phyloP scores from a whole-genome alignment of 2,329 filamentous ascomycete genomes.

The Ophiostoma ips region DNA sequence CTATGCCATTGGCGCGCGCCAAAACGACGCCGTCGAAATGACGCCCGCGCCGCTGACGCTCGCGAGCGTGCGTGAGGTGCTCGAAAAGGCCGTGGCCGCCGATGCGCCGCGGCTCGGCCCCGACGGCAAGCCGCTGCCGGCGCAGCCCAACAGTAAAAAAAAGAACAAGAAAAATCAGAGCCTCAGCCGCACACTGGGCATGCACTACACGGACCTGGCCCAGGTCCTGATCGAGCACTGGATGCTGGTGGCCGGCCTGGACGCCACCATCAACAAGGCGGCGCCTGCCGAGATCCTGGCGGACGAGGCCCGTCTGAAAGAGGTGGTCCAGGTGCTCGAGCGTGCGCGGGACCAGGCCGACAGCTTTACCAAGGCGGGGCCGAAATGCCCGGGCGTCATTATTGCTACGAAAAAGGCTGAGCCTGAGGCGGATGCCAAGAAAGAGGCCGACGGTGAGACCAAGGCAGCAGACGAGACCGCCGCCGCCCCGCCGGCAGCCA shows the following conservation, averaged over 20 bases:
- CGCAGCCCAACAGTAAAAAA: neutral
- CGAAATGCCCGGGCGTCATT: conserved; percentile 69
- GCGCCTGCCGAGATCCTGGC: conserved; percentile 58
- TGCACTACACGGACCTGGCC: conserved; percentile 77
- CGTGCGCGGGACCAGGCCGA: conserved; percentile 58
- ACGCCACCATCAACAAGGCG: conserved; percentile 23
- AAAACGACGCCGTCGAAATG: conserved; percentile 44
- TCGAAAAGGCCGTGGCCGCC: conserved; percentile 45
- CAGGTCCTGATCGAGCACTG: conserved; percentile 80
- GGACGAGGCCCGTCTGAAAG: conserved; percentile 48
- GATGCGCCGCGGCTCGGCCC: conserved; percentile 21
- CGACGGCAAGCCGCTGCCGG: neutral
- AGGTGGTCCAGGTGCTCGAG: conserved; percentile 53
- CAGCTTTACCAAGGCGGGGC: conserved; percentile 46
- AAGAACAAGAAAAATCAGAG: conserved; percentile 54
- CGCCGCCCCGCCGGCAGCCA: neutral
- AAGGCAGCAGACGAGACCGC: neutral
- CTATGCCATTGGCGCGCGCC: conserved; percentile 43
- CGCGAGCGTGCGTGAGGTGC: conserved; percentile 53
- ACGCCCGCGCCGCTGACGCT: conserved; percentile 61
- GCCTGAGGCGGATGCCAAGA: neutral
- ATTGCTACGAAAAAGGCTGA: conserved; percentile 50
- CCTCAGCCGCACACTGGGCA: conserved; percentile 65
- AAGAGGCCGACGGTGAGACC: neutral
- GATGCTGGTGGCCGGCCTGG: conserved; percentile 52